Evolutionary conservation across 2,329 filamentous ascomycete genomes (phyloP).

Genomic region (Plectosphaerella sp.): DNA sequence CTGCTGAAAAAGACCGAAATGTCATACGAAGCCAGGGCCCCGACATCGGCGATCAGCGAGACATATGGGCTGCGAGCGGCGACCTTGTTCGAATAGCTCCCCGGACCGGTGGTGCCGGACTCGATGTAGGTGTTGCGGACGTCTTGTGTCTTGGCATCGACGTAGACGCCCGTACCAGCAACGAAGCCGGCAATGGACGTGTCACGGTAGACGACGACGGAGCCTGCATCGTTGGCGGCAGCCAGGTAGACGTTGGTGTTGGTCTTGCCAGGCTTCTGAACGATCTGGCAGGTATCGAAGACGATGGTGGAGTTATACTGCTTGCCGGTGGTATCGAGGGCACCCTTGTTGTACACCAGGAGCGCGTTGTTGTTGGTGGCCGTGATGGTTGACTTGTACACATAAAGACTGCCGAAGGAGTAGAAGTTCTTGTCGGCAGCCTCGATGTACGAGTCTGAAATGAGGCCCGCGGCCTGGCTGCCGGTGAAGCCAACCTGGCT

Average conservation of each 20-base stretch:
- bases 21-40: constrained; percentile 27
- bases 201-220: constrained; percentile 34
- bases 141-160: constrained; percentile 24
- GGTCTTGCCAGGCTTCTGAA: constrained; percentile 22
- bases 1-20: constrained; percentile 28
- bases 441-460: constrained; percentile 40
- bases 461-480: constrained; percentile 25
- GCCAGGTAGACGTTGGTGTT: constrained; percentile 36
- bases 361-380: constrained; percentile 27
- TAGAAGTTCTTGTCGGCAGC: constrained; percentile 36
- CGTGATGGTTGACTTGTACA: constrained; percentile 37
- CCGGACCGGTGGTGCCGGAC: constrained; percentile 32
- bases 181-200: constrained; percentile 31
- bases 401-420: constrained; percentile 32
- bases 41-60: constrained; percentile 21
- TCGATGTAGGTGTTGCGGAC: constrained; percentile 32
- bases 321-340: constrained; percentile 13
- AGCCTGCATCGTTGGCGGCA: constrained; percentile 32
- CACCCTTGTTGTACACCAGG: constrained; percentile 34
- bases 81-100: constrained; percentile 31
- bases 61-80: constrained; percentile 27
- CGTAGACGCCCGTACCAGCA: constrained; percentile 25
- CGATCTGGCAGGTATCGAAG: constrained; percentile 32
- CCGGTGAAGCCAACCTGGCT: constrained; percentile 22
- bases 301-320: constrained; percentile 33